Conservation (phyloP, 2,329 filamentous ascomycete species). For the Pyrenophora teres region DNA sequence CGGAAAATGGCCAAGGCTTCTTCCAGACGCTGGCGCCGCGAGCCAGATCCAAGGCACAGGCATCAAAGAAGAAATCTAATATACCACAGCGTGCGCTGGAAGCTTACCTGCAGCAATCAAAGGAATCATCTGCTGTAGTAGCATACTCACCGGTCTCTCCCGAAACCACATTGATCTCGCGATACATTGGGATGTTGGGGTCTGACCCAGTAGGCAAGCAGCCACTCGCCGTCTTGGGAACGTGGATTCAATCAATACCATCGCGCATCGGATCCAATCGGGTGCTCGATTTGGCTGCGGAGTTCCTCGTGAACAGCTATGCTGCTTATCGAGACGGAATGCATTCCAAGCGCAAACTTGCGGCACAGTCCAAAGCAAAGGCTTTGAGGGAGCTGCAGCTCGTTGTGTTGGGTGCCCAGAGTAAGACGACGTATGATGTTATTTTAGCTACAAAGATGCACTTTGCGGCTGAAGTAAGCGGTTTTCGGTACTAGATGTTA, state of each 20-base stretch:
- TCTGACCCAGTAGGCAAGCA: conserved; percentile 15
- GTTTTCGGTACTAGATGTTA: background rate
- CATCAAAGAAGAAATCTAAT: conserved; percentile 17
- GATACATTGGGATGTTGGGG: conserved; percentile 33
- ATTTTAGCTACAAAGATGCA: conserved; percentile 37
- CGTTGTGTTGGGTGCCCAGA: conserved; percentile 16
- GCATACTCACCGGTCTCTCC: conserved; percentile 19
- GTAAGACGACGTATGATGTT: conserved; percentile 29
- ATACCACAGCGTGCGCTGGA: conserved; percentile 23
- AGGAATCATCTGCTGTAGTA: conserved; percentile 9
- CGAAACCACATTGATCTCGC: conserved; percentile 26
- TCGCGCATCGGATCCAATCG: conserved; percentile 31
- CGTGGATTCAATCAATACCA: conserved; percentile 37
- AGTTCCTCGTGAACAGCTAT: conserved; percentile 34
- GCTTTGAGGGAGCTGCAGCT: conserved; percentile 33
- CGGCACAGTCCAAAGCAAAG: conserved; percentile 28
- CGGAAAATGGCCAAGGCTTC: conserved; percentile 29
- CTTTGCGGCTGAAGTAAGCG: conserved; percentile 34
- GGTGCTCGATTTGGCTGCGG: conserved; percentile 35
- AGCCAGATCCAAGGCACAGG: conserved; percentile 14
- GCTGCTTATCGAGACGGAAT: conserved; percentile 25
- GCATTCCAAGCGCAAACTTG: conserved; percentile 26
- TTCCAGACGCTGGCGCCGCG: conserved; percentile 32
- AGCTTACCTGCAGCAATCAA: conserved; percentile 19
- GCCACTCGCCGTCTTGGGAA: conserved; percentile 33